phyloP scores from a whole-genome alignment of 2,329 filamentous ascomycete genomes.

The Cytospora piceae region DNA sequence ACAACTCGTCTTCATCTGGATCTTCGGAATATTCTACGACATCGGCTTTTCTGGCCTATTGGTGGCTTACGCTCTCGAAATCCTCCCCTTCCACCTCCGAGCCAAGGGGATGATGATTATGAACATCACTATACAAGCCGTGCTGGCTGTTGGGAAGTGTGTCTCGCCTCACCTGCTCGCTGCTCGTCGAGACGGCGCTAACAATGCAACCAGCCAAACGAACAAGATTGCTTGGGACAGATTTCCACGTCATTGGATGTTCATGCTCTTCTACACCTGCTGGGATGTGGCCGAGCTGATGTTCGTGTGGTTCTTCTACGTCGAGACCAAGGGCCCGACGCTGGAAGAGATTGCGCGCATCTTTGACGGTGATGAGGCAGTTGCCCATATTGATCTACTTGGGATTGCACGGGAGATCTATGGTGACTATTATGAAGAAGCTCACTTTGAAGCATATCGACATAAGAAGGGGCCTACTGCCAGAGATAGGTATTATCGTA shows the following conservation, averaged over 20 bases:
- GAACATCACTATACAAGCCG: constrained; percentile 66
- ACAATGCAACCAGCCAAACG: constrained; percentile 47
- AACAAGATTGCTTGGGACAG: constrained; percentile 67
- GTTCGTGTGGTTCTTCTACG: constrained; percentile 69
- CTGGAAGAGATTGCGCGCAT: constrained; percentile 72
- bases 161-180: constrained; percentile 39
- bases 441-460: constrained; percentile 23
- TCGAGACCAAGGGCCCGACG: constrained; percentile 72
- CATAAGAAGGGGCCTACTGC: constrained; percentile 25
- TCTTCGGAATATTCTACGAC: constrained; percentile 63
- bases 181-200: background rate
- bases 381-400: constrained; percentile 57
- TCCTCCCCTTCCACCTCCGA: constrained; percentile 61
- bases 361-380: constrained; percentile 67
- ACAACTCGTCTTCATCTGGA: constrained; percentile 62
- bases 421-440: constrained; percentile 41
- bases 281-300: constrained; percentile 64
- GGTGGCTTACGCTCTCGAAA: constrained; percentile 61
- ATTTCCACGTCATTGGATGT: constrained; percentile 64
- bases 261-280: constrained; percentile 68
- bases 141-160: constrained; percentile 63
- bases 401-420: constrained; percentile 60
- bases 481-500: constrained; percentile 26
- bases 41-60: constrained; percentile 63
- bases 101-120: constrained; percentile 66